Evolutionary conservation across 345 rosid species (phyloP).

Genomic region (Brassica incana): DNA sequence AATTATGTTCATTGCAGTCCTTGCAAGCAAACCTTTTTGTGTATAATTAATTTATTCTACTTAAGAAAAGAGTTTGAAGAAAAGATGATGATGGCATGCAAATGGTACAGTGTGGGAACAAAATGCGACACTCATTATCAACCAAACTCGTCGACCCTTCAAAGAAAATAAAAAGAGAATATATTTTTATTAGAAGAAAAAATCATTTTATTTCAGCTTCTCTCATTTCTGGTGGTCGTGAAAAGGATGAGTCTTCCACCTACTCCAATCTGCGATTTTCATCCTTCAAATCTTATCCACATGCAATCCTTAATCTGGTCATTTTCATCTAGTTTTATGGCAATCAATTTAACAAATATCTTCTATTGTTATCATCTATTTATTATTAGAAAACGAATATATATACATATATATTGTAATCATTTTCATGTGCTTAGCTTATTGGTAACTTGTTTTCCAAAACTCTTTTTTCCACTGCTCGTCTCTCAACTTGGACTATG

Average conservation of each 20-base stretch:
- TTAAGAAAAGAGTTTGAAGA: constrained; percentile 10
- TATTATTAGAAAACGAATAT: background rate
- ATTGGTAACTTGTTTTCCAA: constrained; percentile 43
- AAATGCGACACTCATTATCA: constrained; percentile 42
- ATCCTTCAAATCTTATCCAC: constrained; percentile 48
- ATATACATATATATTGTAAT: background rate
- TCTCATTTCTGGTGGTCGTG: constrained; percentile 34
- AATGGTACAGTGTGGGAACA: constrained; percentile 42
- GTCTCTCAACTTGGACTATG: constrained; percentile 45
- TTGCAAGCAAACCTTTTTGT: constrained; percentile 29
- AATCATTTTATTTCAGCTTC: constrained; percentile 18
- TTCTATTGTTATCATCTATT: background rate
- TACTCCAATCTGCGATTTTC: constrained; percentile 40
- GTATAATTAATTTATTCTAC: constrained; percentile 17
- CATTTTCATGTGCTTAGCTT: background rate
- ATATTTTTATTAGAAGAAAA: background rate
- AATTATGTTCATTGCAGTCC: constrained; percentile 18
- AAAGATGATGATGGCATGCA: constrained; percentile 42
- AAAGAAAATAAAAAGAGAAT: background rate
- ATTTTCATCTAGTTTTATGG: constrained; percentile 16
- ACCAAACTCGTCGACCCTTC: constrained; percentile 38
- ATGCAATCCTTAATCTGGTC: constrained; percentile 28
- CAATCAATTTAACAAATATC: constrained; percentile 11
- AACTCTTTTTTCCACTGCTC: constrained; percentile 26
- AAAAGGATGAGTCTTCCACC: constrained; percentile 48